Evolutionary conservation across 2,329 filamentous ascomycete species (phyloP), one percentile per base, ranked within the genome.

Genomic region (Diaporthe capsici): DNA sequence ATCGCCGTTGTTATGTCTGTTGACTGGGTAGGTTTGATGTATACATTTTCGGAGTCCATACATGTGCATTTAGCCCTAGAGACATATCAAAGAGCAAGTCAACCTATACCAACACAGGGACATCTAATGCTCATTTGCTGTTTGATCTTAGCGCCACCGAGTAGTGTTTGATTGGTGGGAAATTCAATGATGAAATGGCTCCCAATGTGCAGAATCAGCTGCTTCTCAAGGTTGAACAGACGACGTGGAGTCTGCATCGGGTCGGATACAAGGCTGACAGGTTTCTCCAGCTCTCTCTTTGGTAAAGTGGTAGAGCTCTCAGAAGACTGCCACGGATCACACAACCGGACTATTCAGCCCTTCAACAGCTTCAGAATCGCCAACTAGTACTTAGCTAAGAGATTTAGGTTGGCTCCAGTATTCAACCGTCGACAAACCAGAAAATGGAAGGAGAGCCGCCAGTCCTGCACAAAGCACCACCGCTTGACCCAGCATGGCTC

Each of bases 401-500:
- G 37, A 47, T 31, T 6, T n/a, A 9, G 31, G 12, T 28, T 47
- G n/a, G 15, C 51, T 55, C n/a, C 25, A 71, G 4, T 25, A 37
- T 47, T 31, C 68, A n/a, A 49, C 37, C 13, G 58, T 42, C 15
- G 25, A 28, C 25, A 57, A 25, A n/a, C 2, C 22, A 22, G 25
- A 61, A 15, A 13, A 76, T 71, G 73, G 55, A 58, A 28, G 37
- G 22, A 31, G 78, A 80, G 8, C 34, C 68, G 22, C 81, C 83
- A 61, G 77, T 81, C 60, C 80, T 86, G 47, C 47, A 78, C 17
- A 77, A 76, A 8, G 83, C 84, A 9, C 86, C 87, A 10, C 82
- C 83, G 4, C 78, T 87, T 10, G 81, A 87, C 76, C 81, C 83
- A 25, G 82, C 80, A 58, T 88, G 87, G 86, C 75, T 86, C 12